Percentiles rank a stretch among this genome's conserved stretches.
Evolutionary conservation across 2,329 filamentous ascomycete species (phyloP).

Genomic region (Hypoxylon sp.): DNA sequence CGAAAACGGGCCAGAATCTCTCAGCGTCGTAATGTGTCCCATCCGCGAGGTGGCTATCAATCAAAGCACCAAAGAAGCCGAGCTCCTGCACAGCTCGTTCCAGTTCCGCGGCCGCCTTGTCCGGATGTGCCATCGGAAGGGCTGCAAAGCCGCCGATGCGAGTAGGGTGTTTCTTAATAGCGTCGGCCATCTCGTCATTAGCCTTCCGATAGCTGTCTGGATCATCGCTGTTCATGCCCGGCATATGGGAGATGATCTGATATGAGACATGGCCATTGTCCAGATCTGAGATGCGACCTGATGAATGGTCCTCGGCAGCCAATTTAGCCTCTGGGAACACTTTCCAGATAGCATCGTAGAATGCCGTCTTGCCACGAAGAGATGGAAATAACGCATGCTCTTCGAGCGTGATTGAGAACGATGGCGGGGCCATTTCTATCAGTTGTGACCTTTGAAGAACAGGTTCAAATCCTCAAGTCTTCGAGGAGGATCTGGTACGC

Average conservation of each 20-base stretch:
- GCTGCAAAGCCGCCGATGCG: conserved; percentile 51
- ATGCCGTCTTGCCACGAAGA: background rate
- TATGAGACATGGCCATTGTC: conserved; percentile 44
- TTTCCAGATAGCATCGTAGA: conserved; percentile 11
- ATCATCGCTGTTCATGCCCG: conserved; percentile 35
- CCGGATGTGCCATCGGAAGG: conserved; percentile 50
- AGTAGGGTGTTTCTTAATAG: conserved; percentile 43
- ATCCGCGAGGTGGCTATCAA: conserved; percentile 47
- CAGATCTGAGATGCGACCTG: conserved; percentile 43
- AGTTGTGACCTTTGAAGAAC: background rate
- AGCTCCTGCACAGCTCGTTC: conserved; percentile 49
- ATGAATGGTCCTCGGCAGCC: conserved; percentile 24
- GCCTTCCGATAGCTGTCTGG: conserved; percentile 38
- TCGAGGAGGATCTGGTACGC: background rate
- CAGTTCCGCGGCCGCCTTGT: conserved; percentile 49
- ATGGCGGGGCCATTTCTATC: conserved; percentile 16
- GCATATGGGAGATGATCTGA: conserved; percentile 47
- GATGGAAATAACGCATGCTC: conserved; percentile 34
- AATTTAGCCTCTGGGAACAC: conserved; percentile 18
- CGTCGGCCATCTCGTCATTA: conserved; percentile 47
- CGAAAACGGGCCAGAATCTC: conserved; percentile 50
- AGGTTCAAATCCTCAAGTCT: background rate
- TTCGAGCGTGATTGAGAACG: conserved; percentile 36
- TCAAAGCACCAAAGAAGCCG: conserved; percentile 52
- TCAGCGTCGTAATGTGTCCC: conserved; percentile 51